Base-by-base conservation (phyloP, 768 basidiomycete species). In the Auricularia sp. region DNA sequence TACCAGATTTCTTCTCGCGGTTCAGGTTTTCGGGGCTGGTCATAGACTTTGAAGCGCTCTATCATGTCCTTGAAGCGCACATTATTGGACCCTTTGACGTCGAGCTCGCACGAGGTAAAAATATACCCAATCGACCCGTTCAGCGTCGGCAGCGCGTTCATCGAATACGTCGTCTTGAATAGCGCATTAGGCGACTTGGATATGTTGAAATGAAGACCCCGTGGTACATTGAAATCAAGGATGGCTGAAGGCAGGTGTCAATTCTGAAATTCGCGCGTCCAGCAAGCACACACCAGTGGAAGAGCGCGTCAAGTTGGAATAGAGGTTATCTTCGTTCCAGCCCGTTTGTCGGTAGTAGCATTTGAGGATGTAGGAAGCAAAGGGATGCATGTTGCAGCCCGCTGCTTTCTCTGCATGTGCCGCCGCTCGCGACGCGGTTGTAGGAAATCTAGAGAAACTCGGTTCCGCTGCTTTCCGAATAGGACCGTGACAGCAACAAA, bases 251-350 rank as follows among this genome's bases (percentile, higher is more conserved):
- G 68, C 56, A 33, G 39, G 16, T 56, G 24, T 24, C 11, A 13
- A 62, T 11, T 18, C 14, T 21, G 54, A 63, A 11, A 18, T 61
- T 58, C 54, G 44, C 36, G 13, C 11, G 62, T 7, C 45, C 64
- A 64, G n/a, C 18, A 29, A 29, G 21, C 45, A 70, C 73, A 37
- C 66, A 96, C 94, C 90, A 77, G 83, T 87, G 1, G 94, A 96
- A 42, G 93, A 90, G 64, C 92, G 85, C 1, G 93, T 97, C 54
- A 98, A 70, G 68, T 95, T 92, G 2, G 89, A 85, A 71, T 92
- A 98, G 24, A 96, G 80, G 71, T 96, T 96, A 75, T 98, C 95
- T 73, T 96, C 92, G 70, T 94, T 94, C 96, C 96, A 98, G 67
- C 92, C 91, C 37, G 93, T 97, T n/a, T 86, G 86, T 68, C 84